phyloP scores from a whole-genome alignment of 352 stramenopile species.

The Pythium coloratum region DNA sequence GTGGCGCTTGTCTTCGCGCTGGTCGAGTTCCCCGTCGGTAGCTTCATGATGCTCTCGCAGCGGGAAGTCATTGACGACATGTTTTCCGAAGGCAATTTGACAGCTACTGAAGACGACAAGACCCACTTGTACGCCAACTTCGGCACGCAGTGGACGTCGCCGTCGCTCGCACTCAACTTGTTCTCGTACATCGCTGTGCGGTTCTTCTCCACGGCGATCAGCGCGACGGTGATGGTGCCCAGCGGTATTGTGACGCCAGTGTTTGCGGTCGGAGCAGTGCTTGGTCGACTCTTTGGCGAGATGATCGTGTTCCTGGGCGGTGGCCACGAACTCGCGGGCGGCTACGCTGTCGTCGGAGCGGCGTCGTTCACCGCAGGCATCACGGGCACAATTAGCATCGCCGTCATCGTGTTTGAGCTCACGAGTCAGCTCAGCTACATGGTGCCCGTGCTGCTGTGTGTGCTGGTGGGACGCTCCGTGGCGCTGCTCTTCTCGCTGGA shows the following conservation, averaged over 20 bases:
- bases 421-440: slow-evolving; percentile 90
- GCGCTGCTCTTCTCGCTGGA: slow-evolving; percentile 73
- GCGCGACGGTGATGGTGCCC: slow-evolving; percentile 83
- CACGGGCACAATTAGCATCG: slow-evolving; percentile 76
- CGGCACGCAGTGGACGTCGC: slow-evolving; percentile 56
- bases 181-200: slow-evolving; percentile 67
- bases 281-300: slow-evolving; percentile 91
- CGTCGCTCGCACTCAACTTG: slow-evolving; percentile 67
- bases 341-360: slow-evolving; percentile 79
- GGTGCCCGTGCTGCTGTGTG: slow-evolving; percentile 80
- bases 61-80: slow-evolving; percentile 86
- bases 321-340: slow-evolving; percentile 51
- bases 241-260: slow-evolving; percentile 91
- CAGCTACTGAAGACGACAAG: slow-evolving; percentile 22
- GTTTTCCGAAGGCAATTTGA: slow-evolving; percentile 69
- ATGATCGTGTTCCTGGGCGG: slow-evolving; percentile 57
- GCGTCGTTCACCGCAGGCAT: slow-evolving; percentile 82
- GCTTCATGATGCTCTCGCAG: slow-evolving; percentile 79
- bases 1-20: slow-evolving; percentile 70
- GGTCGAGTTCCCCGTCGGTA: slow-evolving; percentile 70
- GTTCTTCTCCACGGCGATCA: slow-evolving; percentile 78
- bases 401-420: slow-evolving; percentile 88
- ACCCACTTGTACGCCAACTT: slow-evolving; percentile 38
- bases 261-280: slow-evolving; percentile 86
- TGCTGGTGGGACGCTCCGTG: slow-evolving; percentile 70